phyloP scores from a whole-genome alignment of 179 eudicot genomes.

The Amaranthus tricolor region DNA sequence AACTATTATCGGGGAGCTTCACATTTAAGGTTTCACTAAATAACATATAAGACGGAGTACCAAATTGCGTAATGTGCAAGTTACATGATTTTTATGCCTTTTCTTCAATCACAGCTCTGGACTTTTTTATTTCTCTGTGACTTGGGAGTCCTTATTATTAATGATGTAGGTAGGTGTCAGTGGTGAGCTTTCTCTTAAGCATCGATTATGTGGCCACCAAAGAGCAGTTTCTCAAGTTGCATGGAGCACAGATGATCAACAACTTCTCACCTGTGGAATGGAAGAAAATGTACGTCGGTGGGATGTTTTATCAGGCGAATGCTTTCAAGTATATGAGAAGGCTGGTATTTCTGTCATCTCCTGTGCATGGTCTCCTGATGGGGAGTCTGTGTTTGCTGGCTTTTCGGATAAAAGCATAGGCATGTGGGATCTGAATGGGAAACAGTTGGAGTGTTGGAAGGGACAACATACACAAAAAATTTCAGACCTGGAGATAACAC shows the following conservation, averaged over 20 bases:
- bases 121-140: background rate
- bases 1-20: too few species aligned
- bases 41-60: too few species aligned
- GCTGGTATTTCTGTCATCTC: conserved; percentile 49
- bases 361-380: conserved; percentile 72
- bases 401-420: conserved; percentile 61
- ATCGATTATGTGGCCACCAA: conserved; percentile 53
- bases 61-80: too few species aligned
- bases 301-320: conserved; percentile 62
- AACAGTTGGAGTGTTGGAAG: conserved; percentile 56
- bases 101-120: too few species aligned
- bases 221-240: conserved; percentile 50
- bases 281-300: conserved; percentile 65
- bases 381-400: conserved; percentile 52
- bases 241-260: conserved; percentile 65
- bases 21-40: too few species aligned
- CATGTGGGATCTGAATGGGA: conserved; percentile 65
- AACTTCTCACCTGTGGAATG: conserved; percentile 67
- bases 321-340: conserved; percentile 57
- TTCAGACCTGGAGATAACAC: conserved; percentile 57
- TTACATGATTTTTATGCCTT: too few species aligned
- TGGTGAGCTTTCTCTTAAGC: conserved; percentile 41
- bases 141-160: background rate
- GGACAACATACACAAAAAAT: conserved; percentile 52
- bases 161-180: conserved; percentile 37